Evolutionary conservation across 192 early-diverging fungal species (phyloP).

Genomic region (Phlyctochytrium arcticum): DNA sequence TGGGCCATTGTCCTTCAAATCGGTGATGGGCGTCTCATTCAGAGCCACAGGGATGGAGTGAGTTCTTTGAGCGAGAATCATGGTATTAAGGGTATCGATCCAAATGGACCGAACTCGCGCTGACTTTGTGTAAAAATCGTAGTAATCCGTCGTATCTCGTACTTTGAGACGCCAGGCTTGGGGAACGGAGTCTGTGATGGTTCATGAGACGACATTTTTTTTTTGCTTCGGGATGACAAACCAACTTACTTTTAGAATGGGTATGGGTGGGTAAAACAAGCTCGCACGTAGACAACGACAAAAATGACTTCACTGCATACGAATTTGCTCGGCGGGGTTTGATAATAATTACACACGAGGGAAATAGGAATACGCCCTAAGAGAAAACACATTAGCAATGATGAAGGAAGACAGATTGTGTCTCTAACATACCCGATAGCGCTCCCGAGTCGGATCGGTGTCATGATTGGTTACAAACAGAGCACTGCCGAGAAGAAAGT

Average conservation of each 20-base stretch:
- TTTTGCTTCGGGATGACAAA: neutral
- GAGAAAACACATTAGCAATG: neutral
- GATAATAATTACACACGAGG: slow-evolving; percentile 20
- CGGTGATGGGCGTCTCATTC: no score
- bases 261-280: neutral
- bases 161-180: slow-evolving; percentile 18
- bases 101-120: slow-evolving; percentile 17
- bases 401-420: neutral
- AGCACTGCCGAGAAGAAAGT: slow-evolving; percentile 20
- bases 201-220: neutral
- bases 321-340: slow-evolving; percentile 16
- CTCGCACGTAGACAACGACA: slow-evolving; percentile 27
- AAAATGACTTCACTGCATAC: slow-evolving; percentile 27
- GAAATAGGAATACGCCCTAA: slow-evolving; percentile 31
- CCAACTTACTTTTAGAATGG: neutral
- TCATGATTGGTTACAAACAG: slow-evolving; percentile 23
- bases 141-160: slow-evolving; percentile 6
- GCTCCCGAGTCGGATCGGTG: neutral
- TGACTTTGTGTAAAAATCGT: slow-evolving; percentile 20
- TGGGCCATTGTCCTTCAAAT: no score
- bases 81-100: slow-evolving; percentile 18
- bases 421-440: slow-evolving; percentile 21
- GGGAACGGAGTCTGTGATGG: slow-evolving; percentile 12
- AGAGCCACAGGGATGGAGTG: no score
- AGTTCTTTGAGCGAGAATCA: no score